A percentile compares a stretch with the other conserved stretches of the same genome.
Conservation (phyloP, 495 filamentous ascomycete genomes). For the Jackrogersella multiformis region DNA sequence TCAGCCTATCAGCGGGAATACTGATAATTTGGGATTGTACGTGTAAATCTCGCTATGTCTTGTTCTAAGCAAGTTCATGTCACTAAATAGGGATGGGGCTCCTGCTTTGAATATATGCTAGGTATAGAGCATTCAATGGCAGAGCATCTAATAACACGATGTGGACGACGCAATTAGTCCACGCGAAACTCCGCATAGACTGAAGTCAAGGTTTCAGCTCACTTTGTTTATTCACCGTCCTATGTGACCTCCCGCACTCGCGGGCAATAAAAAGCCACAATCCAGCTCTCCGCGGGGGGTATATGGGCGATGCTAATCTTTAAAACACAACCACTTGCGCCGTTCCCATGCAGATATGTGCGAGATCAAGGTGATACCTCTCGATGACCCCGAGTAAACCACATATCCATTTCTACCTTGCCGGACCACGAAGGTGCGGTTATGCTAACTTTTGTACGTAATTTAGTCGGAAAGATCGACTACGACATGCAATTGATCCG, state of each 20-base stretch:
- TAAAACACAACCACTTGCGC: constrained; percentile 22
- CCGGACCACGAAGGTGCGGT: neutral
- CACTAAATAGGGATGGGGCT: too few species aligned
- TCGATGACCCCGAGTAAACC: constrained; percentile 4
- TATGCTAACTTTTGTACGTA: neutral
- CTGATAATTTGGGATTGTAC: too few species aligned
- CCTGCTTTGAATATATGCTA: too few species aligned
- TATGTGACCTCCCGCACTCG: constrained; percentile 18
- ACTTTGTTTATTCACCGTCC: neutral
- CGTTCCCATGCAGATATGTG: constrained; percentile 35
- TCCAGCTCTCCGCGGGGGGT: constrained; percentile 29
- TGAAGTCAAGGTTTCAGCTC: neutral
- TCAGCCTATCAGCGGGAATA: too few species aligned
- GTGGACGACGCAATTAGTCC: neutral
- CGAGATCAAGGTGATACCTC: constrained; percentile 7
- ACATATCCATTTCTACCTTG: neutral
- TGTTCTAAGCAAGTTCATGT: too few species aligned
- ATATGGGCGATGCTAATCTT: constrained; percentile 26
- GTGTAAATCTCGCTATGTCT: too few species aligned
- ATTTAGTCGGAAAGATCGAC: constrained; percentile 35
- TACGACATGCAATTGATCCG: neutral
- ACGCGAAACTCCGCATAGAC: neutral
- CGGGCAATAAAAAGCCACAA: neutral
- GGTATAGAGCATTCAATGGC: too few species aligned
- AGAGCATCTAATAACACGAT: too few species aligned